phyloP scores from a whole-genome alignment of 441 rosid genomes.

The Eutrema salsugineum region DNA sequence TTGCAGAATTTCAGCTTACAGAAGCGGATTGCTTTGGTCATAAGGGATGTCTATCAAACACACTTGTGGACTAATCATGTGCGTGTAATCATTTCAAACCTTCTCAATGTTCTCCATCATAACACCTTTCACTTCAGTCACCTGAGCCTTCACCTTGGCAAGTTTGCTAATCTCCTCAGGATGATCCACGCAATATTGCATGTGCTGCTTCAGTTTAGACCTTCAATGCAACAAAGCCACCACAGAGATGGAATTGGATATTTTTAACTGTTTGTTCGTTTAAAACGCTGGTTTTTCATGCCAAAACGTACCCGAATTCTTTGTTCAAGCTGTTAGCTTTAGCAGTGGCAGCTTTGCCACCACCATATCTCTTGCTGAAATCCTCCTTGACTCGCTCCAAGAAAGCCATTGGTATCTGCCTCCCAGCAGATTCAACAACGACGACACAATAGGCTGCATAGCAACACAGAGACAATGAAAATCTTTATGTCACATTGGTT shows the following conservation, averaged over 20 bases:
- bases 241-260: background rate
- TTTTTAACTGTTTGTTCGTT: background rate
- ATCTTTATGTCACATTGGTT: background rate
- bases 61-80: background rate
- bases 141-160: slow-evolving; percentile 68
- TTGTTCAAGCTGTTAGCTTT: slow-evolving; percentile 54
- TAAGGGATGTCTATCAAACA: background rate
- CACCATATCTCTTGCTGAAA: slow-evolving; percentile 60
- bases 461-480: slow-evolving; percentile 3
- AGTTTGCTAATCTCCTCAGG: slow-evolving; percentile 73
- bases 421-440: slow-evolving; percentile 63
- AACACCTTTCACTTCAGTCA: slow-evolving; percentile 67
- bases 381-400: slow-evolving; percentile 64
- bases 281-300: background rate
- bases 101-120: slow-evolving; percentile 76
- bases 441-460: slow-evolving; percentile 68
- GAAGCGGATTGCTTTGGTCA: background rate
- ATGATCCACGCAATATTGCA: slow-evolving; percentile 66
- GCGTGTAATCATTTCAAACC: slow-evolving; percentile 14
- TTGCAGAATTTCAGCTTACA: background rate
- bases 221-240: slow-evolving; percentile 27
- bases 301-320: slow-evolving; percentile 48
- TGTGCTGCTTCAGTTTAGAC: slow-evolving; percentile 61
- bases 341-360: slow-evolving; percentile 61
- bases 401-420: slow-evolving; percentile 66